Evolutionary conservation across 352 stramenopile species (phyloP), one percentile per base, ranked within the genome.

Genomic region (Peronospora farinosa): DNA sequence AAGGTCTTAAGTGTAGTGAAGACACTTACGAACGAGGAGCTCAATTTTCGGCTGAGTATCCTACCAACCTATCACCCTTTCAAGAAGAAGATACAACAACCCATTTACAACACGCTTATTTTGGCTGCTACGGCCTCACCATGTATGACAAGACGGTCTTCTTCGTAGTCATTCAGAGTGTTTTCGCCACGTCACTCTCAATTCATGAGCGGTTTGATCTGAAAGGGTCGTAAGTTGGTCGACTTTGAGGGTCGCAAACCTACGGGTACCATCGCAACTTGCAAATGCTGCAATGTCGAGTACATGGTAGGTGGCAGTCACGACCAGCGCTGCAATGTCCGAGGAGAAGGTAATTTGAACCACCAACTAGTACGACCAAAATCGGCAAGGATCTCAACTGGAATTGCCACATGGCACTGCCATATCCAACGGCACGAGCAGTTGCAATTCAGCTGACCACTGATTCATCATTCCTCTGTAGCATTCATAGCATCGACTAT

Each of bases 401-500:
- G 79, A 87, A 88, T 53, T 73, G 78, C 1, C 73, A 88, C 64
- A 85, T 91, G 75, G 76, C 78, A 4, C 45, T 91, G 19, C 77
- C 77, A 3, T 65, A 54, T 12, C 25, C 58, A 2, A 85, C 78
- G 0, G 79, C 79, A 8, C 65, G 60, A 25, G 69, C 73, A 1
- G 78, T 91, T 23, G 75, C 78, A 7, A 15, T 62, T 1, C 90
- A 97, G 47, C 47, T 98, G 0, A 74, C 50, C 60, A 97, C 1
- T 83, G 78, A 38, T 72, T 73, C 16, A 92, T 96, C 69, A 96
- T 68, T 1, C 70, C 63, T 27, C n/a, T n/a, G n/a, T n/a, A n/a
- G n/a, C n/a, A n/a, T n/a, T n/a, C n/a, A 96, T 59, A 96, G 93
- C 60, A 97, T 98, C 67, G 92, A 98, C 63, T 98, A 98, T 58